phyloP scores from a whole-genome alignment of 495 filamentous ascomycete species.

The Penicillium steckii region DNA sequence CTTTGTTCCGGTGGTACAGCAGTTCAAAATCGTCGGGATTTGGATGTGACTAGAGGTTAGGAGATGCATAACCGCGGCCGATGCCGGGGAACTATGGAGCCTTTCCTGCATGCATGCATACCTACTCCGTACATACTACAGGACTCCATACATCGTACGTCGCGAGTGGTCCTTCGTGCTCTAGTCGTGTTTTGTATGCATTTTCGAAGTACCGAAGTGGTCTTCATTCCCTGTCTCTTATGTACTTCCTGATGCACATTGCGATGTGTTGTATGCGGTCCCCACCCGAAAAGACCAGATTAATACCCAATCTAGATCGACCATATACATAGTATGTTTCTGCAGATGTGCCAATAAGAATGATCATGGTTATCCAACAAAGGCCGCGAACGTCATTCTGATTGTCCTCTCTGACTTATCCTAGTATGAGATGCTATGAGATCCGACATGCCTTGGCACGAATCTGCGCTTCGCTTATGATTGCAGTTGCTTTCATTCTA shows the following conservation, averaged over 20 bases:
- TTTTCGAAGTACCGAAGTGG: too few relatives aligned
- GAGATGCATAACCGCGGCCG: conserved; percentile 22
- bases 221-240: not conserved
- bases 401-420: too few relatives aligned
- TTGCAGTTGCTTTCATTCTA: too few relatives aligned
- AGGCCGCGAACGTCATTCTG: not conserved
- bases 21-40: not conserved
- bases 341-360: not conserved
- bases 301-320: not conserved
- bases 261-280: not conserved
- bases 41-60: not conserved
- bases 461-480: too few relatives aligned
- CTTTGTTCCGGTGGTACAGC: not conserved
- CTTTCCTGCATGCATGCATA: not conserved
- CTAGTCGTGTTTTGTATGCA: too few relatives aligned
- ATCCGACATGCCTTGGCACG: too few relatives aligned
- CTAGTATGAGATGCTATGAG: too few relatives aligned
- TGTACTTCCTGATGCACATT: not conserved
- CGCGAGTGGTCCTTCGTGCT: too few relatives aligned
- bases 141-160: not conserved
- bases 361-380: not conserved
- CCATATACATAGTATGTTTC: too few relatives aligned
- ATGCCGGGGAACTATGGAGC: conserved; percentile 2
- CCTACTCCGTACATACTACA: too few relatives aligned
- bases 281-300: not conserved